Evolutionary conservation across 2,329 filamentous ascomycete species (phyloP).

Genomic region (Leptographium wingfieldii): DNA sequence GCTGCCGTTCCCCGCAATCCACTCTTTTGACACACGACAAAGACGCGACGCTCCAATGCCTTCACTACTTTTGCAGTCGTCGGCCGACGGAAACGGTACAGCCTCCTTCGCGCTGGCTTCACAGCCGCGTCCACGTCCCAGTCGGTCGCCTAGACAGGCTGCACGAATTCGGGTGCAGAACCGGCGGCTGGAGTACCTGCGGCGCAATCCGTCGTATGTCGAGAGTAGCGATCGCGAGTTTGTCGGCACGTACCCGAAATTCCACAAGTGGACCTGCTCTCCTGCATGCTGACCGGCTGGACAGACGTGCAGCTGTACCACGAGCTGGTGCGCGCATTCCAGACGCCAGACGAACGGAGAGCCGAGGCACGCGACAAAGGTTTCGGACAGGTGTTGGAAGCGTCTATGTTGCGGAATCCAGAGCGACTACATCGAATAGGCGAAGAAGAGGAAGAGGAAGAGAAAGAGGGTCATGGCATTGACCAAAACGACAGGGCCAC

Average conservation of each 20-base stretch:
- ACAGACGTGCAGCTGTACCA: slow-evolving; percentile 73
- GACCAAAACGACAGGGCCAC: neutral
- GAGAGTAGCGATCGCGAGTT: slow-evolving; percentile 40
- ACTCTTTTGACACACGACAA: no score
- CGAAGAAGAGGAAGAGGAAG: slow-evolving; percentile 7
- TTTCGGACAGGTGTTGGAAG: slow-evolving; percentile 66
- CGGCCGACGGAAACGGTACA: neutral
- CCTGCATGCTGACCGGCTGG: neutral
- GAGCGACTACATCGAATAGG: slow-evolving; percentile 3
- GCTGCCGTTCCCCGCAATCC: no score
- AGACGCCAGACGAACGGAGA: slow-evolving; percentile 60
- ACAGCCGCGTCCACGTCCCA: slow-evolving; percentile 31
- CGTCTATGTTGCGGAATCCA: slow-evolving; percentile 46
- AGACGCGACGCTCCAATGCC: no score
- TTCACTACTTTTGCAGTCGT: neutral
- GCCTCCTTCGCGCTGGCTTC: neutral
- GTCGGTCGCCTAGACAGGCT: slow-evolving; percentile 26
- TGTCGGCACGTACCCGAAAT: slow-evolving; percentile 26
- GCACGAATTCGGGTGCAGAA: slow-evolving; percentile 54
- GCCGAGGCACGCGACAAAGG: slow-evolving; percentile 61
- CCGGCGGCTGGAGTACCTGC: slow-evolving; percentile 63
- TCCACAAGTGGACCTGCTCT: no score
- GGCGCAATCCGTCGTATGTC: slow-evolving; percentile 62
- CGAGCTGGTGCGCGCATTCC: slow-evolving; percentile 63
- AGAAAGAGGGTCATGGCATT: neutral